Evolutionary conservation across 1,284 basidiomycete species (phyloP), one percentile per base, ranked within the genome.

Genomic region (Trametes versicolor): DNA sequence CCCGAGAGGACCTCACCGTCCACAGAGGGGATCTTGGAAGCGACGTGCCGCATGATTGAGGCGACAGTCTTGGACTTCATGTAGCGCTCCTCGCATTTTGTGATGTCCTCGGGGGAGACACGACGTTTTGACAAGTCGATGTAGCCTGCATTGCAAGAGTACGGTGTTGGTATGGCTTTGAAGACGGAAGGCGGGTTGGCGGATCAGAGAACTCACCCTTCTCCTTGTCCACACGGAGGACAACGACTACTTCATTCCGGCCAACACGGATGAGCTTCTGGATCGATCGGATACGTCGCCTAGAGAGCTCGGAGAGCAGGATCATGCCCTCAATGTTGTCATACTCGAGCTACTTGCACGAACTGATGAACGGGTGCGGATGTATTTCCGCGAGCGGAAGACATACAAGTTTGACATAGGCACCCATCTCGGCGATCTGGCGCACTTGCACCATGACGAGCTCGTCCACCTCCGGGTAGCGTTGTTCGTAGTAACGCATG

Each of bases 271-370:
- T 99, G 63, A 99, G 88, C 80, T 99, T 99, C 79, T 99, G 97
- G 56, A 99, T 98, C 21, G 95, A 97, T 74, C 97, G 84, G 75
- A 99, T 99, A 80, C 98, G 97, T 77, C 98, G 87, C 74, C 98
- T 85, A 21, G 96, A 98, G 9, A 99, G 90, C 79, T 99, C 98
- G 10, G 97, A 98, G 25, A 99, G 90, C 34, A 99, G 81, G 72
- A 99, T 99, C 97, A 99, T 99, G 73, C 98, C 97, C 79, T 99
- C 98, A 64, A 97, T 98, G 77, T 97, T 97, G 80, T 99, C 97
- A 77, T 99, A 99, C 81, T 99, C 97, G 74, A 99, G 91, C 96
- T 98, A 78, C 25, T 67, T 66, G 61, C 15, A 50, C n/a, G 48
- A 32, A 21, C 32, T 39, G 58, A 48, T 69, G 62, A 69, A 64